phyloP scores from a whole-genome alignment of 441 rosid genomes.

The Capsella rubella region DNA sequence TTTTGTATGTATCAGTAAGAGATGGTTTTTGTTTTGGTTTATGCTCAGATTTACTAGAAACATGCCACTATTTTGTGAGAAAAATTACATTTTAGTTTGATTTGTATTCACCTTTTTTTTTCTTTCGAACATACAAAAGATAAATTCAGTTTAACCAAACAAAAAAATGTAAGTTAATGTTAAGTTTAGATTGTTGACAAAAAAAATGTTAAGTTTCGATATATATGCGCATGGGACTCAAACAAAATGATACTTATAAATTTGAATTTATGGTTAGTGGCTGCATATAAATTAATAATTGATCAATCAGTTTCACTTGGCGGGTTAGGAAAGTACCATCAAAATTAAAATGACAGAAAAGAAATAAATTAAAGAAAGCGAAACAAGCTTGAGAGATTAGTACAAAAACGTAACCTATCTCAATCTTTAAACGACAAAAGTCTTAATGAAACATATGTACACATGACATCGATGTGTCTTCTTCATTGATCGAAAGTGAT shows the following conservation, averaged over 20 bases:
- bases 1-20: neutral
- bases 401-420: constrained; percentile 42
- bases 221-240: no score
- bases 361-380: constrained; percentile 40
- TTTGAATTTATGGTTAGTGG: neutral
- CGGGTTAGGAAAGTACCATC: constrained; percentile 43
- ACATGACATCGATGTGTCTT: constrained; percentile 43
- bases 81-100: neutral
- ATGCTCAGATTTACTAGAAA: neutral
- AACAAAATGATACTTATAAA: no score
- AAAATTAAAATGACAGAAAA: constrained; percentile 24
- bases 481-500: constrained; percentile 34
- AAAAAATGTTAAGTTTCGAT: neutral
- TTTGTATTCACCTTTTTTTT: neutral
- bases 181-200: no score
- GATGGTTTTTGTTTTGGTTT: neutral
- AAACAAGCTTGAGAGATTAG: constrained; percentile 46
- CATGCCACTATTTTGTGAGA: neutral
- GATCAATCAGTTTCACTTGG: constrained; percentile 32
- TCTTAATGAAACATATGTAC: constrained; percentile 46
- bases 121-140: no score
- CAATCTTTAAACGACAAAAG: constrained; percentile 48
- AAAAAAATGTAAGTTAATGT: neutral
- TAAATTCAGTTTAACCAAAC: neutral
- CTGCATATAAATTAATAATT: constrained; percentile 17